Base-by-base conservation (phyloP, 2,329 filamentous ascomycete species). In the Aspergillus vadensis region DNA sequence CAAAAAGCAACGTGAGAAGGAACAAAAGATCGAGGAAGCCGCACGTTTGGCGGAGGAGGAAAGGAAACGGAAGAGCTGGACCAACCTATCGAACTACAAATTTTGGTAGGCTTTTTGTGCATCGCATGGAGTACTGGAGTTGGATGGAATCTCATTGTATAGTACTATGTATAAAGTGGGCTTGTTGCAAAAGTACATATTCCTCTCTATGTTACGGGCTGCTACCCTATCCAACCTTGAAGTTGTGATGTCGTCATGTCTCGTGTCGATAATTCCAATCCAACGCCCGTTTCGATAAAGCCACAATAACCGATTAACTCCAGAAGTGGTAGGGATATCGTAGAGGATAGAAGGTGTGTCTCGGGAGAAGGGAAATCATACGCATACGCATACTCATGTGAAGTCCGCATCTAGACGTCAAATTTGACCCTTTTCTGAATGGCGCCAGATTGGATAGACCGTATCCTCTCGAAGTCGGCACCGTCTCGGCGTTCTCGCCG, bases 1-100 rank as follows among this genome's bases (percentile, higher is more conserved):
- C 4, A 87, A 90, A 75, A 85, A 88, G 72, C 83, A 87, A 67
- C 76, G 74, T 61, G 77, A 80, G 48, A 80, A 79, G 65, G 79
- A 80, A 56, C 72, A 73, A 52, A 74, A 75, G 59, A 71, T 70
- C 14, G 72, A 74, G 48, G 76, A 77, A 58, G 73, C 72, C 43
- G 69, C 70, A 54, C 73, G 72, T 30, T 66, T 69, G 48, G 71
- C 69, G 19, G 76, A 76, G 62, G 75, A 79, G 61, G 77, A 79
- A 61, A 73, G 68, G 52, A 71, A 70, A 60, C 74, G 70, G 61
- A 78, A 77, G 67, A 80, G 77, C 62, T 80, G 77, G 77, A 76
- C 71, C 32, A 77, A 76, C 64, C 69, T 68, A 41, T 73, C 76
- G 47, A 81, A 79, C 68, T 81, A 79, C 66, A 80, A 80, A 62